Percentiles rank a stretch among this genome's conserved stretches.
Conservation (phyloP, 2,329 filamentous ascomycete genomes). For the Penicillium freii region DNA sequence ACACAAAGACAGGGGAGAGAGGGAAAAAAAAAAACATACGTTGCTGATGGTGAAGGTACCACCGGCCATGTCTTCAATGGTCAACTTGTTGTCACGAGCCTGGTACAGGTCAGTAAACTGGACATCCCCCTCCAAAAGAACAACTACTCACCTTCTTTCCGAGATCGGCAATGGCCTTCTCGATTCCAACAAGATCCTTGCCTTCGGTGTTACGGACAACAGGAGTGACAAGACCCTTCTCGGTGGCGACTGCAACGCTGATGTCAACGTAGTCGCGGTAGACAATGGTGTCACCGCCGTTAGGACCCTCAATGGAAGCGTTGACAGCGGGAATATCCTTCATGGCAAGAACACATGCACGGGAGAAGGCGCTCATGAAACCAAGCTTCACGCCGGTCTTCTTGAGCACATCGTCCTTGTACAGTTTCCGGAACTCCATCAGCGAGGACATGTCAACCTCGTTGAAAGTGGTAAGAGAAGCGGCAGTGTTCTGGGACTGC, state of each 20-base stretch:
- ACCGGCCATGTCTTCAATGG: conserved; percentile 98
- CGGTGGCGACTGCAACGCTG: conserved; percentile 92
- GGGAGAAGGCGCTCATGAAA: conserved; percentile 99
- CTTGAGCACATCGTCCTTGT: conserved; percentile 95
- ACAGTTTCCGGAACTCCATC: conserved; percentile 94
- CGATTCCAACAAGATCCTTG: conserved; percentile 84
- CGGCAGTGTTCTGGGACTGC: conserved; percentile 98
- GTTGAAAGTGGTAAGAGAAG: conserved; percentile 96
- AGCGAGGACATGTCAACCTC: conserved; percentile 98
- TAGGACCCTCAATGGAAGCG: conserved; percentile 92
- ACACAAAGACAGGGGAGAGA: not conserved
- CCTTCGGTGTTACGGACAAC: conserved; percentile 91
- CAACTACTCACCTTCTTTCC: conserved; percentile 74
- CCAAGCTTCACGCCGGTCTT: conserved; percentile 96
- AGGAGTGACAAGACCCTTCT: conserved; percentile 95
- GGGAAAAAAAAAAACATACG: conserved; percentile 40
- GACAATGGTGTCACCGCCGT: conserved; percentile 94
- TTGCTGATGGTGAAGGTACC: conserved; percentile 98
- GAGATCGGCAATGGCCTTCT: conserved; percentile 86
- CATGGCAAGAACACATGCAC: conserved; percentile 87
- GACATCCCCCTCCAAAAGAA: not conserved
- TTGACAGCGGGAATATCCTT: conserved; percentile 93
- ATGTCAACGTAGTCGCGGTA: conserved; percentile 98
- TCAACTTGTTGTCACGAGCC: conserved; percentile 94
- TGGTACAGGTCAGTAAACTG: conserved; percentile 36